These are phyloP conservation scores for Boletus speciosus DNA, from an alignment of 768 basidiomycete genomes.

Conservation along the genomic window DNA sequence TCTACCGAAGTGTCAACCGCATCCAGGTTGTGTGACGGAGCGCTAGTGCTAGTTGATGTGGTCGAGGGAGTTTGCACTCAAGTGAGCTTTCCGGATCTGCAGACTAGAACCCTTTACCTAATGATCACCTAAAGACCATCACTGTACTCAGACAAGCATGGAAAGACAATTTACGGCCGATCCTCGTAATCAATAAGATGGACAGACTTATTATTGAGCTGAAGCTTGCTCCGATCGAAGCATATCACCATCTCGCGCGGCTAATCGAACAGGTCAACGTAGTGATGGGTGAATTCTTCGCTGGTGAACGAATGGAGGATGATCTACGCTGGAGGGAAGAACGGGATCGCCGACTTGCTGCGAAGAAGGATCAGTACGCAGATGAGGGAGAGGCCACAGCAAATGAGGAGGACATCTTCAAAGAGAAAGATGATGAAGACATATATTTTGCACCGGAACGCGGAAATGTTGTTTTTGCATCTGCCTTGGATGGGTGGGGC, in stretches of 20 bases:
- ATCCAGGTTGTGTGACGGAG: slow-evolving; percentile 90
- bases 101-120: not conserved
- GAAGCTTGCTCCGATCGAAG: slow-evolving; percentile 85
- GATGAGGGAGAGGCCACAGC: slow-evolving; percentile 60
- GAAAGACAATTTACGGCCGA: slow-evolving; percentile 81
- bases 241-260: slow-evolving; percentile 89
- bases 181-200: slow-evolving; percentile 96
- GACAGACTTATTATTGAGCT: slow-evolving; percentile 94
- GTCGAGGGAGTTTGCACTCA: slow-evolving; percentile 99
- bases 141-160: slow-evolving; percentile 94
- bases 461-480: slow-evolving; percentile 95
- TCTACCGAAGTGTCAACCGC: slow-evolving; percentile 96
- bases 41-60: slow-evolving; percentile 91
- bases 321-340: slow-evolving; percentile 93
- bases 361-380: slow-evolving; percentile 67
- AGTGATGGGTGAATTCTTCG: slow-evolving; percentile 96
- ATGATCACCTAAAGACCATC: slow-evolving; percentile 62
- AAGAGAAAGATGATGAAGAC: slow-evolving; percentile 96
- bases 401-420: slow-evolving; percentile 66
- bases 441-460: slow-evolving; percentile 95
- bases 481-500: slow-evolving; percentile 96
- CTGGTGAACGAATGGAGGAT: slow-evolving; percentile 94
- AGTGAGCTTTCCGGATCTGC: slow-evolving; percentile 41
- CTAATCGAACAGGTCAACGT: slow-evolving; percentile 97
- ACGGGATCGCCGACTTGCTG: slow-evolving; percentile 74